Base-by-base conservation (phyloP, 306 rosid species). In the Dryas octopetala region DNA sequence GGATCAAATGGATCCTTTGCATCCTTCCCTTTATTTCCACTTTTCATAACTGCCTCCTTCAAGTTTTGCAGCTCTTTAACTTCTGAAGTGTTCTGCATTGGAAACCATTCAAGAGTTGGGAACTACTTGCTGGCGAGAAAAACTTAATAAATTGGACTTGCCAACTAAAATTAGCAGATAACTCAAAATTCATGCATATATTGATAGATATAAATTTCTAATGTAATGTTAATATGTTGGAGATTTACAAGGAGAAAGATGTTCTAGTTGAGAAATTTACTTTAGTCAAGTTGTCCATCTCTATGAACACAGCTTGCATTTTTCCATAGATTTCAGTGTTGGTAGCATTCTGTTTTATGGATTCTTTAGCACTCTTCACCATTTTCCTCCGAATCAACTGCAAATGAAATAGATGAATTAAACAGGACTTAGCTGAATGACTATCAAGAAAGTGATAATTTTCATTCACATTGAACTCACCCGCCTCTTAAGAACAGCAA, bases 291-390 rank as follows among this genome's bases (percentile, higher is more conserved):
- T 58, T 78, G 55, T 93, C 98, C 91, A 89, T 91, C 85, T 91
- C 94, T 63, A 91, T 82, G 66, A 93, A 91, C 76, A 89, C 94
- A 8, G 80, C 90, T 85, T 93, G 96, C 93, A 93, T 87, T 53
- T 85, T 86, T 17, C 97, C 92, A 50, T 85, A 93, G 50, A 93
- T 88, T 82, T 91, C 93, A 11, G 93, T 85, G 73, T 84, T 79
- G 89, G 90, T 91, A 23, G 87, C 97, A 15, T 89, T 85, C 70
- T 32, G 72, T 67, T 53, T 85, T 57, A 89, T 87, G 86, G 96
- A 83, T 88, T 91, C 96, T 82, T 89, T 91, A 51, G 93, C 98
- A 72, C 89, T 93, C 77, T 91, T 74, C 64, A 93, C 86, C 97
- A 93, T 87, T 81, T 89, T 84, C 84, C 77, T 84, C 45, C 85